phyloP scores from a whole-genome alignment of 768 basidiomycete genomes.

The Rossbeevera mucosa region DNA sequence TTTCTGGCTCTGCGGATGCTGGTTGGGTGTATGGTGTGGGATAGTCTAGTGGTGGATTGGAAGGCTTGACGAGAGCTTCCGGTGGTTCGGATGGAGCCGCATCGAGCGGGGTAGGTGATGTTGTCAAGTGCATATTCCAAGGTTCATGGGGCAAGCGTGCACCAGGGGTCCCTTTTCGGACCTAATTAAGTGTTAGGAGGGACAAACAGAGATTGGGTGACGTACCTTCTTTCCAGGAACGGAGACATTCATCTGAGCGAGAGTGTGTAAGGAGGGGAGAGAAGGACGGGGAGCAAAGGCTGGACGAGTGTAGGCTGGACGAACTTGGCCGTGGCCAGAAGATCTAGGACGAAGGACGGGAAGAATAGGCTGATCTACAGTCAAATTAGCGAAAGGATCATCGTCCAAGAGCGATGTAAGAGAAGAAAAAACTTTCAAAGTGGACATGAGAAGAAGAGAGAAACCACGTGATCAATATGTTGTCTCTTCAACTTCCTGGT shows the following conservation, averaged over 20 bases:
- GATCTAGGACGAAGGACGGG: constrained; percentile 27
- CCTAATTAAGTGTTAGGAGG: constrained; percentile 17
- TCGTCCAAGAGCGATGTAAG: constrained; percentile 52
- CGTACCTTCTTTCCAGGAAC: constrained; percentile 35
- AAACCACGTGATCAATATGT: constrained; percentile 32
- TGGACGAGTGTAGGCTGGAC: constrained; percentile 39
- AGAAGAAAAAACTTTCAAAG: not conserved
- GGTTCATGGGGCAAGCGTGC: constrained; percentile 42
- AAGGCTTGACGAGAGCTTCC: not conserved
- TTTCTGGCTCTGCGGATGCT: constrained; percentile 2
- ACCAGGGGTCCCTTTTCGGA: constrained; percentile 39
- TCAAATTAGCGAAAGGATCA: constrained; percentile 68
- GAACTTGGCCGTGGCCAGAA: constrained; percentile 31
- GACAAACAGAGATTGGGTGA: not conserved
- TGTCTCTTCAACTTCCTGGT: constrained; percentile 52
- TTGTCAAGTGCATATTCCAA: constrained; percentile 31
- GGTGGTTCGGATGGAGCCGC: constrained; percentile 1
- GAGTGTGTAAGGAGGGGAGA: constrained; percentile 37
- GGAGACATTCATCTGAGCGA: constrained; percentile 34
- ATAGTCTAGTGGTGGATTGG: not conserved
- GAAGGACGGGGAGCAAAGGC: constrained; percentile 40
- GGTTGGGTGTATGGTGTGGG: not conserved
- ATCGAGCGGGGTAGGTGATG: not conserved
- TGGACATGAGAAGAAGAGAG: not conserved
- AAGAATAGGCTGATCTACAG: too few relatives aligned